These are phyloP conservation scores for Mucor plumbeus DNA, from an alignment of 371 early-diverging fungal genomes.

Conservation along the genomic window DNA sequence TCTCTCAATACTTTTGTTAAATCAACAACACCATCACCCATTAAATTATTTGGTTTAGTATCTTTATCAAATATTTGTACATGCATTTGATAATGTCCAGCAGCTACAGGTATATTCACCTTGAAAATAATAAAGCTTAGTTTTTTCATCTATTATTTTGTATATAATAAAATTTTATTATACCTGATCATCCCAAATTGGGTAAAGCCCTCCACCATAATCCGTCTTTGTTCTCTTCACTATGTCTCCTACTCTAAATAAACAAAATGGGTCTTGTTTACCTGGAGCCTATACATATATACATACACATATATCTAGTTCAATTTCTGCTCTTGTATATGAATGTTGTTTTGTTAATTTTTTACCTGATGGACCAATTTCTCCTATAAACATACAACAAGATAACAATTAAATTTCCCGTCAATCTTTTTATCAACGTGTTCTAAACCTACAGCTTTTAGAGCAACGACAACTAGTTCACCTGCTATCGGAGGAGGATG, in stretches of 20 bases:
- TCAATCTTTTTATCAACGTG: no score
- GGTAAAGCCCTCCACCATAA: constrained; percentile 30
- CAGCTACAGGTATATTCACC: constrained; percentile 32
- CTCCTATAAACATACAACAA: constrained; percentile 18
- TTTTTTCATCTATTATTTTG: not conserved
- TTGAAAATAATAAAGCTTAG: not conserved
- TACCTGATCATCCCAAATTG: constrained; percentile 43
- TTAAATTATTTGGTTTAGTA: constrained; percentile 27
- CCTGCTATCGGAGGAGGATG: constrained; percentile 22
- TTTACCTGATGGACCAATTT: constrained; percentile 31
- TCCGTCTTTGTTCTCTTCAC: constrained; percentile 30
- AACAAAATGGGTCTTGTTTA: constrained; percentile 31
- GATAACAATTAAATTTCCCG: not conserved
- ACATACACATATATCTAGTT: not conserved
- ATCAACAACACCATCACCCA: constrained; percentile 37
- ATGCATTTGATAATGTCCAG: constrained; percentile 27
- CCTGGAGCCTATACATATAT: constrained; percentile 16
- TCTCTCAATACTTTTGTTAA: constrained; percentile 34
- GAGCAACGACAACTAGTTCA: constrained; percentile 34
- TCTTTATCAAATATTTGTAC: constrained; percentile 38
- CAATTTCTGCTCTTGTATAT: no score
- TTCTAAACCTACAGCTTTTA: constrained; percentile 30
- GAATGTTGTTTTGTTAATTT: not conserved
- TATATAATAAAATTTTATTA: not conserved
- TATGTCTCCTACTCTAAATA: constrained; percentile 26